Base-by-base conservation (phyloP, 1,139 yeast genomes). In the Kodamaea anthophila region DNA sequence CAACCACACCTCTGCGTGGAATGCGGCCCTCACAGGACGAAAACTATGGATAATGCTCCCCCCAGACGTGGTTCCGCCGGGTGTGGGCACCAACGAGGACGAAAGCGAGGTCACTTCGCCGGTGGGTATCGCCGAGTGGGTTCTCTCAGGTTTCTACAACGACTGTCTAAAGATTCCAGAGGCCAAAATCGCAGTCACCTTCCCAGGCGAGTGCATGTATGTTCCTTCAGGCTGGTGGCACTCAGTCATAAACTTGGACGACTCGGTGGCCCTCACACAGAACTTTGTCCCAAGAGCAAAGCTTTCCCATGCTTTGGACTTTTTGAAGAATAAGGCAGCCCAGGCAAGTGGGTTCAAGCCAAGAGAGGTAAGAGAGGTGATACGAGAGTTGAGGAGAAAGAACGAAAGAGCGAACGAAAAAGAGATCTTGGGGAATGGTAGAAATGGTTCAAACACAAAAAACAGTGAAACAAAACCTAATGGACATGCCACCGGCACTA, bases 221-320 rank as follows among this genome's bases (percentile, higher is more conserved):
- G 96, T 87, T 4, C 96, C 96, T 3, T 70, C 88, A 13, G 94
- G 94, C 1, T 87, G 96, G 96, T 87, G 96, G 96, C 96, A 87
- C 58, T 64, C 77, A 23, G 96, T 87, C 15, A 83, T 86, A 14
- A 87, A 87, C 46, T 49, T 87, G 15, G 86, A 81, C 37, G 88
- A 82, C 45, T 67, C 80, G 11, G 79, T 82, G 23, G 88, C 95
- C 0, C 57, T 86, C 44, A 87, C 96, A 0, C 94, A 85, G 41
- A 87, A 87, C 49, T 87, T 86, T 53, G 91, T 85, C 5, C 94
- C 96, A 0, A 49, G 50, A 23, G 65, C 72, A 21, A 72, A 74
- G 31, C 59, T 83, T 15, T 63, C 73, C 13, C 61, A 67, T 24
- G 93, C 78, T 2, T 58, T 84, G 36, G 59, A 71, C 41, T 87